Conservation (phyloP, 1,139 yeast species). For the Hemisphaericaspora lyxosophila region DNA sequence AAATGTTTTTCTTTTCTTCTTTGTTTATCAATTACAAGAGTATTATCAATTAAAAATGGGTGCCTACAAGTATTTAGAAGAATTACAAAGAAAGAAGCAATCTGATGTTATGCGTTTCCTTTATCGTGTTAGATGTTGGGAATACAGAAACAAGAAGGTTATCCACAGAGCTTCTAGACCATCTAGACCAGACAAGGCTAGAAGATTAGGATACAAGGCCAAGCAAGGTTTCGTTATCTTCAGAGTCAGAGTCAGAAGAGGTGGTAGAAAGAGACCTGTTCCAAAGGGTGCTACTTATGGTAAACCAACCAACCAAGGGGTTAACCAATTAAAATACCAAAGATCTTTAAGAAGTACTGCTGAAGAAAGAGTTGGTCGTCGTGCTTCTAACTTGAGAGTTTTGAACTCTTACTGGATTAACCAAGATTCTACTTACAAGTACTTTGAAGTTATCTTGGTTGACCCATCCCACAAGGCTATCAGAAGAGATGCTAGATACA, state of each 20-base stretch:
- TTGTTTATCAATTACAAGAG: constrained; percentile 7
- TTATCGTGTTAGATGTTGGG: constrained; percentile 99
- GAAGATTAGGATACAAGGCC: constrained; percentile 99
- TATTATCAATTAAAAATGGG: constrained; percentile 71
- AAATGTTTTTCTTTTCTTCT: constrained; percentile 3
- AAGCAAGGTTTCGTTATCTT: constrained; percentile 98
- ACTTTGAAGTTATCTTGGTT: constrained; percentile 94
- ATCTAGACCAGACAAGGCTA: constrained; percentile 99
- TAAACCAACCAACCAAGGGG: constrained; percentile 99
- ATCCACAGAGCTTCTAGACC: constrained; percentile 99
- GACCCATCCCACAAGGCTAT: constrained; percentile 99
- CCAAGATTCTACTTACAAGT: constrained; percentile 99
- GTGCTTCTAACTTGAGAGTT: constrained; percentile 98
- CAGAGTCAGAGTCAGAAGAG: constrained; percentile 99
- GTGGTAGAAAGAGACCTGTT: constrained; percentile 99
- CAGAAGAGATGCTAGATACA: constrained; percentile 98
- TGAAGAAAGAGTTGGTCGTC: constrained; percentile 99
- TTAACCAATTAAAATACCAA: constrained; percentile 98
- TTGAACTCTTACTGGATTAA: constrained; percentile 99
- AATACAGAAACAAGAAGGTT: constrained; percentile 98
- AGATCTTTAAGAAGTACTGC: constrained; percentile 97
- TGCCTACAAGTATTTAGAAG: constrained; percentile 99
- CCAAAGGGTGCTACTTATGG: constrained; percentile 99
- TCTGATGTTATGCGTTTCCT: constrained; percentile 98
- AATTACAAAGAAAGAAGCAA: constrained; percentile 99